A percentile compares a stretch with the other conserved stretches of the same genome.
phyloP scores from a whole-genome alignment of 306 rosid species.

The Vigna trinervia region DNA sequence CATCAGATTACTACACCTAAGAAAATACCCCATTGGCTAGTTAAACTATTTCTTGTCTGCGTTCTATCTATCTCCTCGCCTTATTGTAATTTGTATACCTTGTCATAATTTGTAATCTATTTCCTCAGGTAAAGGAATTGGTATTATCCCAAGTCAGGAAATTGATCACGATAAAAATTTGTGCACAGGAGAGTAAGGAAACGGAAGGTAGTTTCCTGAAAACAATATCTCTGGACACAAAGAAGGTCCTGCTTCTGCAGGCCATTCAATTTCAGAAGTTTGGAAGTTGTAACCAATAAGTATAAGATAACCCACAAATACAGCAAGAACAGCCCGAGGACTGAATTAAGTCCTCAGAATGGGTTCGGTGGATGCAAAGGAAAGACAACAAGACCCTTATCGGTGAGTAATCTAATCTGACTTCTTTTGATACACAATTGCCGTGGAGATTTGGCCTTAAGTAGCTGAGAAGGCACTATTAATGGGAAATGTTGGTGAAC shows the following conservation, averaged over 20 bases:
- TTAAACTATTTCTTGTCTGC: background rate
- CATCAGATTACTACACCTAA: constrained; percentile 2
- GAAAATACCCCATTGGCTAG: background rate
- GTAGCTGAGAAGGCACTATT: background rate
- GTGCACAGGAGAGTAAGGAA: background rate
- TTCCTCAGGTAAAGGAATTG: background rate
- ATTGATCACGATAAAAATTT: background rate
- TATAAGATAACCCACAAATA: background rate
- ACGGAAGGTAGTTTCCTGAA: constrained; percentile 4
- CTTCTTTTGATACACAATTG: background rate
- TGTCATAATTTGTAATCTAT: background rate
- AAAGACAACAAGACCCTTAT: background rate
- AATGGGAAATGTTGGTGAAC: background rate
- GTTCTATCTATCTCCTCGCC: background rate
- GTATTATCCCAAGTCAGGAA: constrained; percentile 5
- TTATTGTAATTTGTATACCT: background rate
- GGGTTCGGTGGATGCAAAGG: background rate
- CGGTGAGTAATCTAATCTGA: background rate
- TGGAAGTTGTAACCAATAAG: background rate
- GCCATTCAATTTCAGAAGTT: background rate
- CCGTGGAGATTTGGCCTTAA: background rate
- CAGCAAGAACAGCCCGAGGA: background rate
- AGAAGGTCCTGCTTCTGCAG: background rate
- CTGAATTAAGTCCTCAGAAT: background rate
- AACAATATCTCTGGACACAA: background rate